Percentiles rank a stretch among this genome's conserved stretches.
phyloP scores from a whole-genome alignment of 306 rosid species.

The Benincasa hispida region DNA sequence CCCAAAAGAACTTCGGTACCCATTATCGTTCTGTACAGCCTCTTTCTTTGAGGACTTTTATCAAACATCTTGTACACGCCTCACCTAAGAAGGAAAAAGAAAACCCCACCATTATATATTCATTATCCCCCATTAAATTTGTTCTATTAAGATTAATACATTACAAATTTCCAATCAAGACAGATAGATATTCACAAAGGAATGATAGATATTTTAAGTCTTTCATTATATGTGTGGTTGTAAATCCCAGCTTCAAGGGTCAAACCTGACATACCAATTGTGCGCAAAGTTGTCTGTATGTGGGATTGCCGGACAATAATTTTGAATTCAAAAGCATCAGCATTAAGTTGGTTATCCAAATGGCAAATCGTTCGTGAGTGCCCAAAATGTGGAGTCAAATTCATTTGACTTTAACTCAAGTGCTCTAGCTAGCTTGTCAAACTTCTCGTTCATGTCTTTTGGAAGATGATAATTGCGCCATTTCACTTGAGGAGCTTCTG shows the following conservation, averaged over 20 bases:
- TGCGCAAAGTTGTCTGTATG: background rate
- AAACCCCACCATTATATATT: background rate
- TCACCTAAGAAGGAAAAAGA: background rate
- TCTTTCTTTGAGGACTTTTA: slow-evolving; percentile 3
- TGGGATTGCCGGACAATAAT: background rate
- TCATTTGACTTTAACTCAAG: background rate
- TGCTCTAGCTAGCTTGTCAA: background rate
- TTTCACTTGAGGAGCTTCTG: background rate
- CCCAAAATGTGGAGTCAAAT: background rate
- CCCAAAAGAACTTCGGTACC: background rate
- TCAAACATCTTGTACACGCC: slow-evolving; percentile 7
- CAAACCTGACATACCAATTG: background rate
- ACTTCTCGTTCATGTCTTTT: background rate
- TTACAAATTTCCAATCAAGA: background rate
- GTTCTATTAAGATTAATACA: background rate
- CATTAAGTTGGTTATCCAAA: background rate
- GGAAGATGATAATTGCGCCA: background rate
- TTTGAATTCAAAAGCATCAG: background rate
- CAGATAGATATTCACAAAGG: background rate
- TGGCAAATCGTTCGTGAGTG: background rate
- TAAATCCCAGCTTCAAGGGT: background rate
- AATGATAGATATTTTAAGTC: background rate
- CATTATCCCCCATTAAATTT: background rate
- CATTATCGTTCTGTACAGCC: background rate
- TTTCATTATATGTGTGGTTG: background rate